Conservation (phyloP, 164 flowering plant species). For the Magnolia changhungtana region DNA sequence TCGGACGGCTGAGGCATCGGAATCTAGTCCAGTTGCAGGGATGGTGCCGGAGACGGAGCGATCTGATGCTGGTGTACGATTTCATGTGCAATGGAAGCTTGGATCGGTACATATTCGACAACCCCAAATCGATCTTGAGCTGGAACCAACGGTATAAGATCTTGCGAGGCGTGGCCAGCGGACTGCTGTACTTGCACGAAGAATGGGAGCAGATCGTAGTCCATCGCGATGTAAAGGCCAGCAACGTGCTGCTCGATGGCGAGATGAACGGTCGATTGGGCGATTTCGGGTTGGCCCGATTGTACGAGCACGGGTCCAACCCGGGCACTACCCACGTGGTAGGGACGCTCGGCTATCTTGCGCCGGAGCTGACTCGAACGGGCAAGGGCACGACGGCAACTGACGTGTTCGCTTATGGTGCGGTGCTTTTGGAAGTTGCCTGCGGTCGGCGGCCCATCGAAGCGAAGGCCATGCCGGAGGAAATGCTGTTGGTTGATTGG, state of each 20-base stretch:
- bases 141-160: conserved; percentile 57
- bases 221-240: conserved; percentile 65
- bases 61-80: conserved; percentile 54
- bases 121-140: conserved; percentile 28
- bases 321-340: conserved; percentile 54
- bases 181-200: conserved; percentile 58
- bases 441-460: conserved; percentile 68
- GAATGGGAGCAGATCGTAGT: conserved; percentile 63
- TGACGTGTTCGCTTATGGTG: conserved; percentile 64
- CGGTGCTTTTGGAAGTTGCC: conserved; percentile 48
- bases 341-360: conserved; percentile 66
- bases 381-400: conserved; percentile 49
- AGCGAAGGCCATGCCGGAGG: conserved; percentile 41
- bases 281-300: conserved; percentile 42
- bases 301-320: conserved; percentile 59
- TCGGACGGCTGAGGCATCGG: conserved; percentile 63
- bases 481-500: conserved; percentile 57
- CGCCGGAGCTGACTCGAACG: conserved; percentile 58
- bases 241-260: conserved; percentile 52
- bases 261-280: conserved; percentile 46
- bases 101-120: conserved; percentile 43
- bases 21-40: conserved; percentile 47
- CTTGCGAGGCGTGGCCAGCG: conserved; percentile 57
- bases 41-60: conserved; percentile 15
- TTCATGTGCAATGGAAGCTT: conserved; percentile 69